Evolutionary conservation across 306 rosid species (phyloP), one percentile per base, ranked within the genome.

Genomic region (Sphenostylis stenocarpa): DNA sequence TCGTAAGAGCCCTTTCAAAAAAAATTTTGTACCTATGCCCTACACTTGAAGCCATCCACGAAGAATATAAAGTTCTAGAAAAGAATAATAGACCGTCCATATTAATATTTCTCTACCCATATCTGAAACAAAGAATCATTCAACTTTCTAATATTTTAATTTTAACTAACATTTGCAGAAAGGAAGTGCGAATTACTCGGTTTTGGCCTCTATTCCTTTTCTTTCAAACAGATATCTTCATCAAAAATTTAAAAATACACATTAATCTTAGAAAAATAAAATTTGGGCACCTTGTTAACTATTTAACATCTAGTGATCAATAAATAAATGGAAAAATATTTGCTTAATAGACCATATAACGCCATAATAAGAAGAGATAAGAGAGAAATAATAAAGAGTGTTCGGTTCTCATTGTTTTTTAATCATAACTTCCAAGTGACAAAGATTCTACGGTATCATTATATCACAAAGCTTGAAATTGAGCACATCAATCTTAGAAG

Each of bases 41-140:
- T 3, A 1, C 45, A 61, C 44, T 62, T 62, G n/a, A 33, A 33
- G 47, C 2, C 44, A 33, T 62, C 47, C 13, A 38, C 26, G 51
- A 73, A 55, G 45, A 67, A 60, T 61, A 69, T 60, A 28, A 77
- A 49, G 72, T 6, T 60, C 15, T 24, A 17, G 11, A 41, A 68
- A 69, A 26, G 49, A 49, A 73, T 64, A 66, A 41, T 26, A 31
- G 44, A 43, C 38, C 77, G 67, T 75, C 70, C 72, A 52, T 60
- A 10, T 68, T 24, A n/a, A 48, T 34, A 33, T 62, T 47, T 16
- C 55, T 48, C 71, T 47, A 9, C 15, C 34, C 63, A 60, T 34
- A 70, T 76, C 70, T 57, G 15, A 78, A 77, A 23, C 47, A 17
- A 17, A 31, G 23, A 69, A 63, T 63, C 6, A 7, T 62, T 34